phyloP scores from a whole-genome alignment of 2,329 filamentous ascomycete genomes.

The Hypoxylon sp. region DNA sequence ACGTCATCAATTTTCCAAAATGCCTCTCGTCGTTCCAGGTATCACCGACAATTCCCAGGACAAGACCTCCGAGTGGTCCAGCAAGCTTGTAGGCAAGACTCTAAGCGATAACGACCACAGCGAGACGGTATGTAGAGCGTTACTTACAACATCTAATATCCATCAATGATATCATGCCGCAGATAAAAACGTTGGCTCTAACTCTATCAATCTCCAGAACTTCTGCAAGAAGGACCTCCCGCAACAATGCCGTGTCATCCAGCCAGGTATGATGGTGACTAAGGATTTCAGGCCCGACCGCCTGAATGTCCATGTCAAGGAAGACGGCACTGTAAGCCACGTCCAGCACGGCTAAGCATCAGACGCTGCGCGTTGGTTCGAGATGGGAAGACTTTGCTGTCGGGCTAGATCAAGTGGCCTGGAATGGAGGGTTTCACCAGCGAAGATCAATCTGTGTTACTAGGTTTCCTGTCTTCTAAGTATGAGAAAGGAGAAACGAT shows the following conservation, averaged over 20 bases:
- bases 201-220: slow-evolving; percentile 58
- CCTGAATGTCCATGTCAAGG: slow-evolving; percentile 72
- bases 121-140: slow-evolving; percentile 64
- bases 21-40: slow-evolving; percentile 77
- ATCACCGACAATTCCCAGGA: slow-evolving; percentile 63
- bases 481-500: slow-evolving; percentile 15
- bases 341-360: slow-evolving; percentile 67
- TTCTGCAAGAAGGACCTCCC: slow-evolving; percentile 75
- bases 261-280: slow-evolving; percentile 71
- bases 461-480: slow-evolving; percentile 1
- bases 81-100: slow-evolving; percentile 76
- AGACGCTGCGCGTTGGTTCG: background rate
- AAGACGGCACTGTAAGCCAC: slow-evolving; percentile 73
- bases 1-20: slow-evolving; percentile 56
- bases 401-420: background rate
- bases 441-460: slow-evolving; percentile 2
- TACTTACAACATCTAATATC: too few species aligned
- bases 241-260: slow-evolving; percentile 68
- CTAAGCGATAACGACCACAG: slow-evolving; percentile 66
- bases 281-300: slow-evolving; percentile 69
- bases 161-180: background rate
- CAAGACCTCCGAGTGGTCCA: slow-evolving; percentile 70
- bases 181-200: slow-evolving; percentile 5
- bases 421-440: slow-evolving; percentile 3
- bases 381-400: slow-evolving; percentile 1